Evolutionary conservation across 1,139 yeast genomes (phyloP).

Genomic region (Suhomyces yuchorum): DNA sequence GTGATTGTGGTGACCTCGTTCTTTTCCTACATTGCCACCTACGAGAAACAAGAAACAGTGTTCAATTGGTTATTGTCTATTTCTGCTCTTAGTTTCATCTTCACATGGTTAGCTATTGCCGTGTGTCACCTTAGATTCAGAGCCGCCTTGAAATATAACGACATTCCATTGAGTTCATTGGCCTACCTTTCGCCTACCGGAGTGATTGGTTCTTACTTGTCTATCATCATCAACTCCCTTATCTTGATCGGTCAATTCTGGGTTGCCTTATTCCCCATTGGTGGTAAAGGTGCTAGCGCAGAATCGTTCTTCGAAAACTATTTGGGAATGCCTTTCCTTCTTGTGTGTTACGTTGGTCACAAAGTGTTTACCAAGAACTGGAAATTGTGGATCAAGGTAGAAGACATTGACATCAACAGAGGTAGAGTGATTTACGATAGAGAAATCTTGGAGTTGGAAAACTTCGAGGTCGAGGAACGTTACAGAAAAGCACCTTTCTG

Average conservation of each 20-base stretch:
- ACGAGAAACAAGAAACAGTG: conserved; percentile 25
- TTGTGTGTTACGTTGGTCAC: conserved; percentile 27
- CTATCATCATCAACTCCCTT: conserved; percentile 25
- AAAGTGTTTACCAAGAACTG: conserved; percentile 26
- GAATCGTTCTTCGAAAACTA: conserved; percentile 28
- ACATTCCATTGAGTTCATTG: conserved; percentile 23
- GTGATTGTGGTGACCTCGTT: conserved; percentile 23
- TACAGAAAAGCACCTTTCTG: conserved; percentile 25
- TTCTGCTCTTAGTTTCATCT: conserved; percentile 27
- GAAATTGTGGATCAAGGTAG: conserved; percentile 22
- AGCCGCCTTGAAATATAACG: conserved; percentile 25
- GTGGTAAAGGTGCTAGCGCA: conserved; percentile 25
- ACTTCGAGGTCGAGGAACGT: conserved; percentile 24
- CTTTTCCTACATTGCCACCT: conserved; percentile 29
- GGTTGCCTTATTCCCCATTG: conserved; percentile 31
- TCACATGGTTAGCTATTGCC: conserved; percentile 27
- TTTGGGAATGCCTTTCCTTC: conserved; percentile 25
- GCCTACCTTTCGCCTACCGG: conserved; percentile 30
- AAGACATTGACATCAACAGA: conserved; percentile 25
- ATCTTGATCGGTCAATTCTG: conserved; percentile 26
- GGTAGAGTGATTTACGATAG: conserved; percentile 28
- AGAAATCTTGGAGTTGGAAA: conserved; percentile 29
- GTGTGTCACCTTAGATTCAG: conserved; percentile 29
- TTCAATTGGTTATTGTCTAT: conserved; percentile 31
- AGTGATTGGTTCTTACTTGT: conserved; percentile 25